phyloP scores from a whole-genome alignment of 805 yeast genomes.

The Allodekkera sacchari region DNA sequence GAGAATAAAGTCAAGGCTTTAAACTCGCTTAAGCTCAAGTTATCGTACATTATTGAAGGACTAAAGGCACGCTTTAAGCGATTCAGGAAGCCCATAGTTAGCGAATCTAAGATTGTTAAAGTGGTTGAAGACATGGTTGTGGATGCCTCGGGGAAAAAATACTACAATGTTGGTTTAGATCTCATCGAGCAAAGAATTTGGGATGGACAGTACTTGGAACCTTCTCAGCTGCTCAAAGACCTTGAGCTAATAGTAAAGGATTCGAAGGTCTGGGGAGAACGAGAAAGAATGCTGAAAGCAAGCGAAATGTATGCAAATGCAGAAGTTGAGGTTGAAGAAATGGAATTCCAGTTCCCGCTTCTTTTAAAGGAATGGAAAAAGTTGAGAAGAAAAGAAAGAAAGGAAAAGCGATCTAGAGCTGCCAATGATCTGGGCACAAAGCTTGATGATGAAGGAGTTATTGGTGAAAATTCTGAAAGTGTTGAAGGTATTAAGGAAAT shows the following conservation, averaged over 20 bases:
- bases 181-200: conserved; percentile 89
- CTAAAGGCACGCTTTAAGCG: conserved; percentile 82
- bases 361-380: conserved; percentile 71
- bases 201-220: conserved; percentile 94
- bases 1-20: conserved; percentile 43
- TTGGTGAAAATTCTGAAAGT: too few relatives aligned
- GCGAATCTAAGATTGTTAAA: conserved; percentile 64
- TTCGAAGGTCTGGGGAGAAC: conserved; percentile 63
- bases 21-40: conserved; percentile 77
- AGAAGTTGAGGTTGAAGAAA: conserved; percentile 90
- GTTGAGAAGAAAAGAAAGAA: conserved; percentile 56
- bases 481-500: too few relatives aligned
- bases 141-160: conserved; percentile 60
- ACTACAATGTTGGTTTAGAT: conserved; percentile 85
- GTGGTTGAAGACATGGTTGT: conserved; percentile 74
- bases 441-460: conserved; percentile 18
- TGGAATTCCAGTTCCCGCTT: conserved; percentile 53
- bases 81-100: conserved; percentile 85
- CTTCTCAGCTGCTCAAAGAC: conserved; percentile 80
- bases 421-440: conserved; percentile 19
- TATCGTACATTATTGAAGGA: conserved; percentile 82
- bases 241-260: conserved; percentile 78
- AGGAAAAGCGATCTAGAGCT: too few relatives aligned
- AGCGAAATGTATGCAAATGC: conserved; percentile 96
- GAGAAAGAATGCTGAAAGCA: conserved; percentile 75